Evolutionary conservation across 2,329 filamentous ascomycete genomes (phyloP).

Genomic region (Pseudogymnoascus sp.): DNA sequence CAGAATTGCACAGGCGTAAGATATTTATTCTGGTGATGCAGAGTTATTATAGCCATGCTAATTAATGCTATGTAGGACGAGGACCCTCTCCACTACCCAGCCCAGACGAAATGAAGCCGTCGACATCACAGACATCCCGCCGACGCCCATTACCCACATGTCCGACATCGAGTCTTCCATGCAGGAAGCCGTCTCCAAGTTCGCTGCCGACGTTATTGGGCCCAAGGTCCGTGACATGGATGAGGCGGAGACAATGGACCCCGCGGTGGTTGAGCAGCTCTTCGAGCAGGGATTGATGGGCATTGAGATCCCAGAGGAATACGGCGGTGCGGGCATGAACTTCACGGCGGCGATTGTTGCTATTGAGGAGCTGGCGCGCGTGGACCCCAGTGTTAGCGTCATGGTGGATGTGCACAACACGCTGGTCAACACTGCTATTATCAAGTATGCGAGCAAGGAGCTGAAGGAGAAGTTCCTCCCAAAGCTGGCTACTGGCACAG

Average conservation of each 20-base stretch:
- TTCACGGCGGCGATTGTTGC: constrained; percentile 93
- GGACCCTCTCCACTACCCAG: constrained; percentile 53
- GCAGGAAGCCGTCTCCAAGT: constrained; percentile 83
- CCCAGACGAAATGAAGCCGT: constrained; percentile 42
- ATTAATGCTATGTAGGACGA: constrained; percentile 28
- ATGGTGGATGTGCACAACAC: constrained; percentile 98
- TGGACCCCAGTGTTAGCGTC: constrained; percentile 91
- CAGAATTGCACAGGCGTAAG: constrained; percentile 35
- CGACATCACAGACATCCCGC: constrained; percentile 69
- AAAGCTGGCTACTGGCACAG: constrained; percentile 79
- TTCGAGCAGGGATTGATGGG: constrained; percentile 98
- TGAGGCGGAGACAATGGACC: constrained; percentile 91
- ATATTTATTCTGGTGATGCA: not conserved
- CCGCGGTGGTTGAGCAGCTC: constrained; percentile 75
- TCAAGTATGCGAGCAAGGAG: constrained; percentile 72
- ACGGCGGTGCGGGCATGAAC: constrained; percentile 95
- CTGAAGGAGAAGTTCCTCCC: constrained; percentile 83
- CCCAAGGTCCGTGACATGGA: constrained; percentile 97
- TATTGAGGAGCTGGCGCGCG: constrained; percentile 90
- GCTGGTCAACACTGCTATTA: constrained; percentile 83
- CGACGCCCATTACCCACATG: constrained; percentile 87
- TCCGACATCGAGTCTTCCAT: constrained; percentile 86
- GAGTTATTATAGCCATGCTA: not conserved
- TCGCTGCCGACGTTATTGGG: constrained; percentile 78
- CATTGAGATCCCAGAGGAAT: constrained; percentile 95